Evolutionary conservation across 495 filamentous ascomycete genomes (phyloP), one percentile per base, ranked within the genome.

Genomic region (Hypoxylon lenormandii): DNA sequence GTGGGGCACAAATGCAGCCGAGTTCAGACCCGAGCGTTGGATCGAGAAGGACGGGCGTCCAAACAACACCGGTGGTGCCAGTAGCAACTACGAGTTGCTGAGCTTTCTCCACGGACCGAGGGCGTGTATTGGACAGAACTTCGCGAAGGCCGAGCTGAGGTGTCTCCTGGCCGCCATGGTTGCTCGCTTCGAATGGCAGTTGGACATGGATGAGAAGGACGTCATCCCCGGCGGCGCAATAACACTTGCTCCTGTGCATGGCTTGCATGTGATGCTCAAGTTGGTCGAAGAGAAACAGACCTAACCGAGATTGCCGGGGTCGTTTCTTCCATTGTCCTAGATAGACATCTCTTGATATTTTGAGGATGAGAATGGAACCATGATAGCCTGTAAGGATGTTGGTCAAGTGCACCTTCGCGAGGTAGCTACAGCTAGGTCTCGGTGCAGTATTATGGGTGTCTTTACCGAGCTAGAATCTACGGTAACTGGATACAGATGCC

Each of bases 51-150:
- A 87, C 3, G 72, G 86, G 10, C 79, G 82, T 56, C 91, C 92
- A 68, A 94, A 94, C 79, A 82, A 82, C 5, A 88, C 89, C 4
- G 70, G 70, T 12, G 62, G 70, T 37, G 70, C 70, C 13, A 52
- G 13, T 7, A 70, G 66, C 53, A 73, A 73, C 52, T 73, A 73
- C 47, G 65, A 73, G 26, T 97, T 97, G 66, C 83, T 96, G 48
- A 93, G 92, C 0, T 96, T 96, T 77, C 88, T 86, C 51, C 85
- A 91, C 49, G 93, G 93, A 0, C 92, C 93, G 1, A 78, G 93
- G 15, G 85, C 89, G 4, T 97, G 93, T 66, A 91, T 97, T 13
- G 93, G 93, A 0, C 77, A 92, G 48, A 95, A 94, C 74, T 90
- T 97, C 22, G 93, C 93, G 4, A 59, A 51, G 37, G 70, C 66